Conservation (phyloP, 2,329 filamentous ascomycete species). For the Fusarium algeriense region DNA sequence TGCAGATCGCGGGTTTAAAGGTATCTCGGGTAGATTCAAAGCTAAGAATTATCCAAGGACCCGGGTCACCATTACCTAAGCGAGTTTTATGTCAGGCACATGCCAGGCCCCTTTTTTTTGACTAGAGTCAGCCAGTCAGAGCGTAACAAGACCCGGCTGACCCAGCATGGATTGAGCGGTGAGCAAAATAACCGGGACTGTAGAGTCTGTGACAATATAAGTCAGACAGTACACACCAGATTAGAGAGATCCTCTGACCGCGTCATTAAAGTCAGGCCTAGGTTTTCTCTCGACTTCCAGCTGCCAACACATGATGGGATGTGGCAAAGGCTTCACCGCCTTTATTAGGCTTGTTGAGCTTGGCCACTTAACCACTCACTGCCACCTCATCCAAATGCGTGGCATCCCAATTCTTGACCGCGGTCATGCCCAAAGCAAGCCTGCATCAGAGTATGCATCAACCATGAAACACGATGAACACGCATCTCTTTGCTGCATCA, state of each 20-base stretch:
- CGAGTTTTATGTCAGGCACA: constrained; percentile 14
- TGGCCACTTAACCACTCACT: constrained; percentile 13
- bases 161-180: constrained; percentile 20
- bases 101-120: constrained; percentile 2
- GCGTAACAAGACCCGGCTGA: neutral
- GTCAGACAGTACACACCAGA: too few relatives aligned
- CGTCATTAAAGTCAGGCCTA: too few relatives aligned
- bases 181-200: constrained; percentile 33
- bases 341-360: constrained; percentile 15
- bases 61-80: constrained; percentile 35
- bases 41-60: constrained; percentile 30
- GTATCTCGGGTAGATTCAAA: constrained; percentile 35
- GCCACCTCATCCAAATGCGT: constrained; percentile 23
- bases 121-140: neutral
- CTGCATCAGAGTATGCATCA: neutral
- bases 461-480: neutral
- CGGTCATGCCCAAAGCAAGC: constrained; percentile 3
- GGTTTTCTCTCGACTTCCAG: constrained; percentile 32
- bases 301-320: constrained; percentile 30
- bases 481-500: neutral
- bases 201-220: neutral
- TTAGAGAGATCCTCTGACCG: too few relatives aligned
- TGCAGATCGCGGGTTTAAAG: constrained; percentile 36
- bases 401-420: neutral
- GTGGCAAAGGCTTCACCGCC: constrained; percentile 30